Evolutionary conservation across 2,329 filamentous ascomycete genomes (phyloP).

Genomic region (Alternaria consortialis): DNA sequence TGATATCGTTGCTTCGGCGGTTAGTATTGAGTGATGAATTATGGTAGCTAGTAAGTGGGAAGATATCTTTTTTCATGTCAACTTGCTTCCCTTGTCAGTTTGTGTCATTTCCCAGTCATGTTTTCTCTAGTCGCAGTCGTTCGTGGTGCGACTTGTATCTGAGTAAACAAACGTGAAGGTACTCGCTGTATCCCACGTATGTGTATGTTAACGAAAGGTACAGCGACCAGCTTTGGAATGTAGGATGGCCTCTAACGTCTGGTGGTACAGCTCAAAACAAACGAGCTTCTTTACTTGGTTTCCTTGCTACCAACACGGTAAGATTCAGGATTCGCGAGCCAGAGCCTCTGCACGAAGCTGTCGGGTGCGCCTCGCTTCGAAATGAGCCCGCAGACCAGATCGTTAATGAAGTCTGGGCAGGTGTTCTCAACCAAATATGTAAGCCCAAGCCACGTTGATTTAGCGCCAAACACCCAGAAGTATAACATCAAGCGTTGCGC

Average conservation of each 20-base stretch:
- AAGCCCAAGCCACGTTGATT: neutral
- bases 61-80: neutral
- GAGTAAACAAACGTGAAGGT: no score
- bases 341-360: neutral
- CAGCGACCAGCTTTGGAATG: neutral
- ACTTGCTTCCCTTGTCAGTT: neutral
- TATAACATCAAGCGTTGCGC: constrained; percentile 3
- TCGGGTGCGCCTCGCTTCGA: neutral
- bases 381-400: neutral
- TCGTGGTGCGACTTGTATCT: neutral
- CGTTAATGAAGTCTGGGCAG: neutral
- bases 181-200: neutral
- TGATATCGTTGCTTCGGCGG: constrained; percentile 5
- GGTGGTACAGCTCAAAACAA: no score
- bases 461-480: neutral
- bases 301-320: neutral
- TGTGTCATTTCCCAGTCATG: neutral
- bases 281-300: neutral
- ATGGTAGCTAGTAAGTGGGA: neutral
- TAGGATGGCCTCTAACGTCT: neutral
- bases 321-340: neutral
- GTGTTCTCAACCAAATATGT: neutral
- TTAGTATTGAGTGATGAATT: constrained; percentile 13
- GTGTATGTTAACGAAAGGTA: neutral
- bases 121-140: neutral